Evolutionary conservation across 345 rosid genomes (phyloP).

Genomic region (Diplotaxis tenuifolia): DNA sequence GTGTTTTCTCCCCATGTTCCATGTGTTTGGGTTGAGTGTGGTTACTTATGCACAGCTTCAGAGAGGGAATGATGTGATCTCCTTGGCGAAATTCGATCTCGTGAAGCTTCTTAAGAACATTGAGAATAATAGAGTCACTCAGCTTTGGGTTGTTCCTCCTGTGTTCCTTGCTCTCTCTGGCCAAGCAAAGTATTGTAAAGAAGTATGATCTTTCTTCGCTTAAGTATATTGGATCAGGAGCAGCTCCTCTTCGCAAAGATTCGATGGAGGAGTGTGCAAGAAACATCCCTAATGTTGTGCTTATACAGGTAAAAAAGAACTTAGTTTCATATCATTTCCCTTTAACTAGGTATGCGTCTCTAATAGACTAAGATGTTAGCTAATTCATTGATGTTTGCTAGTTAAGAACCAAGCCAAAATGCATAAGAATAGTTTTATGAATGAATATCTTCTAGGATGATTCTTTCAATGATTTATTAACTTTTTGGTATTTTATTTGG

Average conservation of each 20-base stretch:
- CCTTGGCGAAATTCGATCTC: constrained; percentile 70
- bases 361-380: neutral
- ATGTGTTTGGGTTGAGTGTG: constrained; percentile 71
- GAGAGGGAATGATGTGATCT: constrained; percentile 57
- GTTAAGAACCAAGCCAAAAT: neutral
- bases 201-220: constrained; percentile 72
- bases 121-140: constrained; percentile 63
- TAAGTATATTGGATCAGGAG: constrained; percentile 69
- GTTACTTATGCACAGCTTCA: constrained; percentile 55
- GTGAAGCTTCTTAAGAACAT: constrained; percentile 47
- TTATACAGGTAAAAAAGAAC: constrained; percentile 53
- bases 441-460: neutral
- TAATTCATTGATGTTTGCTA: constrained; percentile 1
- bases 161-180: constrained; percentile 72
- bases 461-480: neutral
- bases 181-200: constrained; percentile 55
- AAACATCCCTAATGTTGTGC: constrained; percentile 52
- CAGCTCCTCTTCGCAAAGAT: constrained; percentile 90
- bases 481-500: too few relatives aligned
- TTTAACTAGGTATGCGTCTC: too few relatives aligned
- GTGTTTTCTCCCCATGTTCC: constrained; percentile 88
- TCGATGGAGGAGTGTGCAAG: constrained; percentile 74
- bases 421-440: neutral
- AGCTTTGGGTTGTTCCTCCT: constrained; percentile 87
- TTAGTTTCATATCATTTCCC: too few relatives aligned